A percentile compares a stretch with the other conserved stretches of the same genome.
phyloP scores from a whole-genome alignment of 2,329 filamentous ascomycete species.

The Teratosphaeria nubilosa region DNA sequence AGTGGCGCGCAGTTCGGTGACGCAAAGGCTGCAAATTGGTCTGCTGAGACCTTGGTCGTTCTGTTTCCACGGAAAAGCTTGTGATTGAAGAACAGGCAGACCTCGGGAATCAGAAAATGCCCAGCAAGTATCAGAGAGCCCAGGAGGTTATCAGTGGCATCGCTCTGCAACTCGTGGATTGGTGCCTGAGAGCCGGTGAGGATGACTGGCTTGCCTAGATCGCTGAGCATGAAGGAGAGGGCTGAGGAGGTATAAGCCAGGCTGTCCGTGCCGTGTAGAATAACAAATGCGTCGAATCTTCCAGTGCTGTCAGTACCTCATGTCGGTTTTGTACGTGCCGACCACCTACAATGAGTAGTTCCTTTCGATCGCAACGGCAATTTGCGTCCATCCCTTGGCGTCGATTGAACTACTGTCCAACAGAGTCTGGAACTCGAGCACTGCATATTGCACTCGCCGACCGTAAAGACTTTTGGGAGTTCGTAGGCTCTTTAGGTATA shows the following conservation, averaged over 20 bases:
- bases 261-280: constrained; percentile 58
- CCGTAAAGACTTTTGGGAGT: constrained; percentile 74
- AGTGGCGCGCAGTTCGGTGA: constrained; percentile 79
- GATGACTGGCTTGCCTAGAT: constrained; percentile 77
- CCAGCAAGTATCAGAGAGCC: constrained; percentile 82
- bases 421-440: constrained; percentile 73
- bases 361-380: constrained; percentile 65
- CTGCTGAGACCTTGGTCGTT: constrained; percentile 77
- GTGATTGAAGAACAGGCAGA: constrained; percentile 89
- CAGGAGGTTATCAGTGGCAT: constrained; percentile 82
- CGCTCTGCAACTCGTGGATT: constrained; percentile 82
- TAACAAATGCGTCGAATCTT: constrained; percentile 57
- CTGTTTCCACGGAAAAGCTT: constrained; percentile 81
- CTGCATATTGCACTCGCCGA: constrained; percentile 70
- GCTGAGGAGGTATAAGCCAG: constrained; percentile 75
- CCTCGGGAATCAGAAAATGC: constrained; percentile 86
- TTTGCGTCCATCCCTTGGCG: constrained; percentile 74
- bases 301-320: background rate
- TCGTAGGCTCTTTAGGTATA: constrained; percentile 48
- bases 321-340: background rate
- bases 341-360: constrained; percentile 59
- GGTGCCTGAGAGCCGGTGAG: constrained; percentile 63
- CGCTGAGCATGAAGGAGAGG: constrained; percentile 80
- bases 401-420: constrained; percentile 88
- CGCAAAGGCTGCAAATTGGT: constrained; percentile 76